phyloP scores from a whole-genome alignment of 2,329 filamentous ascomycete genomes.

The Passalora sequoiae region DNA sequence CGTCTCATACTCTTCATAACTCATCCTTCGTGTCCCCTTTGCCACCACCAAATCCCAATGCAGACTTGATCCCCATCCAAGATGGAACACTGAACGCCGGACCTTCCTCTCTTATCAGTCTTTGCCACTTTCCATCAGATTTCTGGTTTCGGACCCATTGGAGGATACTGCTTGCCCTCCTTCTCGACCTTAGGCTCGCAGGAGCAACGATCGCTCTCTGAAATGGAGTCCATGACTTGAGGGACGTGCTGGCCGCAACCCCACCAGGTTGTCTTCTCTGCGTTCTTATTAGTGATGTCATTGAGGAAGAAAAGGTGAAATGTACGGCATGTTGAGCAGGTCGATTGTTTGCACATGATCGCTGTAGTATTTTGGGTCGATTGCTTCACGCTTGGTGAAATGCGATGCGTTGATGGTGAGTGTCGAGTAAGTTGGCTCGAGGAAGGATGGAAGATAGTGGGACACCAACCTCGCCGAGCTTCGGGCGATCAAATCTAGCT shows the following conservation, averaged over 20 bases:
- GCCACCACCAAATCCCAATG: conserved; percentile 25
- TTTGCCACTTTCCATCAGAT: background rate
- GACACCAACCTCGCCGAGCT: too few species aligned
- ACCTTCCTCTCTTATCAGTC: conserved; percentile 19
- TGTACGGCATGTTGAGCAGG: conserved; percentile 60
- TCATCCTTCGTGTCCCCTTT: conserved; percentile 21
- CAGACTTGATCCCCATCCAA: conserved; percentile 30
- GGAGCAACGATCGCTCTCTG: conserved; percentile 56
- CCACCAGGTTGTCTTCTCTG: conserved; percentile 33
- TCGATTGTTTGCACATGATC: conserved; percentile 61
- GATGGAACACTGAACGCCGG: conserved; percentile 26
- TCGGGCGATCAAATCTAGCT: too few species aligned
- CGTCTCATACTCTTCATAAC: conserved; percentile 13
- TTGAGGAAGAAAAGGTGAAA: conserved; percentile 1
- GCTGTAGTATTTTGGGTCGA: too few species aligned
- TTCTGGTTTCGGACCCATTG: conserved; percentile 45
- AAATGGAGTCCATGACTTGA: conserved; percentile 60
- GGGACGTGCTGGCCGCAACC: conserved; percentile 42
- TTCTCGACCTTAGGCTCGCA: conserved; percentile 60
- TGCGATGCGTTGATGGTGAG: background rate
- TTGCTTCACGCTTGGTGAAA: too few species aligned
- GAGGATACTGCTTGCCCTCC: conserved; percentile 60
- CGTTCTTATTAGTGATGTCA: conserved; percentile 4
- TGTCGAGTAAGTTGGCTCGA: too few species aligned
- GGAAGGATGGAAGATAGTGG: too few species aligned